Conservation (phyloP, 306 rosid genomes). For the Benincasa hispida region DNA sequence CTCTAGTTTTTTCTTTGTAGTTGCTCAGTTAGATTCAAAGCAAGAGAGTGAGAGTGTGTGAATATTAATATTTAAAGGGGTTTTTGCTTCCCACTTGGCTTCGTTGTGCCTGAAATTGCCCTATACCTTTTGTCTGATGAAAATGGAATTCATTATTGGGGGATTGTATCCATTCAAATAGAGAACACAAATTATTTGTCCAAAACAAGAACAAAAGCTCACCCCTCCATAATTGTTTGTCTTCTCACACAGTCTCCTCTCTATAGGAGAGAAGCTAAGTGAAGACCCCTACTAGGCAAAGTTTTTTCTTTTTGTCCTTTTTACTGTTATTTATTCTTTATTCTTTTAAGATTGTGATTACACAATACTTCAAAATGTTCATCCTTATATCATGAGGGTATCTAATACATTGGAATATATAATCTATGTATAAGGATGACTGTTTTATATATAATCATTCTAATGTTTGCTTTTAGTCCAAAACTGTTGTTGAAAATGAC, state of each 20-base stretch:
- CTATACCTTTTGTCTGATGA: not conserved
- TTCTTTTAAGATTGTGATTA: not conserved
- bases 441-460: too few relatives aligned
- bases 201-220: not conserved
- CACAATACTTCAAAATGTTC: not conserved
- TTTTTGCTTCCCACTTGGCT: not conserved
- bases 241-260: not conserved
- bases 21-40: not conserved
- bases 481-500: too few relatives aligned
- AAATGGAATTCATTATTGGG: constrained; percentile 3
- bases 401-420: not conserved
- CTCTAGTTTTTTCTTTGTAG: not conserved
- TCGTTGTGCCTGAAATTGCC: not conserved
- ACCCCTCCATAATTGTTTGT: not conserved
- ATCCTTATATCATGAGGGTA: not conserved
- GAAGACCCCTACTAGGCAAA: constrained; percentile 2
- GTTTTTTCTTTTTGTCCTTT: not conserved
- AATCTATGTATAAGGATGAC: too few relatives aligned
- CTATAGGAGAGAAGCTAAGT: not conserved
- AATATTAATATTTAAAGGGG: not conserved
- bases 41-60: not conserved
- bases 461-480: too few relatives aligned
- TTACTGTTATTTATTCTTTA: not conserved
- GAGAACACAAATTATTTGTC: not conserved
- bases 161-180: not conserved